Conservation (phyloP, 192 early-diverging fungal genomes). For the Backusella tuberculispora region DNA sequence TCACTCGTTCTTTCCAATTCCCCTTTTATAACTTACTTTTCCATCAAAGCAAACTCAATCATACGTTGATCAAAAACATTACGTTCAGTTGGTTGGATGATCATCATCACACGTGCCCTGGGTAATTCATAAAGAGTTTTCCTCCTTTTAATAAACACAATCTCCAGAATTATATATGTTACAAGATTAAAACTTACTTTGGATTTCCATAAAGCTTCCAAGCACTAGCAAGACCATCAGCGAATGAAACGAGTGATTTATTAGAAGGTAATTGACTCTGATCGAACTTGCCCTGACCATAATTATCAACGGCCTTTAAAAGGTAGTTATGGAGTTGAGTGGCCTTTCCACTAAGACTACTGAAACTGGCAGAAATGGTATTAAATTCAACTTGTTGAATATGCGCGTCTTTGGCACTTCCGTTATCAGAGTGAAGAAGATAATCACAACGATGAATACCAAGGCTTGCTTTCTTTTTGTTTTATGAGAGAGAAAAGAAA, state of each 20-base stretch:
- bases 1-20: not conserved
- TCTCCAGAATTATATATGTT: not conserved
- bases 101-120: slow-evolving; percentile 80
- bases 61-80: slow-evolving; percentile 94
- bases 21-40: slow-evolving; percentile 40
- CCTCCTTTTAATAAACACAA: not conserved
- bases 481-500: too few relatives aligned
- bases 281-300: slow-evolving; percentile 41
- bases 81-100: slow-evolving; percentile 91
- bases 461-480: slow-evolving; percentile 62
- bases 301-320: slow-evolving; percentile 48
- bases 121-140: not conserved
- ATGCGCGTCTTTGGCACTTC: slow-evolving; percentile 45
- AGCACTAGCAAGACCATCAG: slow-evolving; percentile 75
- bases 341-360: slow-evolving; percentile 74
- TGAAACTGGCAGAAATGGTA: slow-evolving; percentile 93
- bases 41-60: slow-evolving; percentile 80
- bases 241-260: slow-evolving; percentile 68
- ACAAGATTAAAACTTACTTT: slow-evolving; percentile 38
- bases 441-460: slow-evolving; percentile 95
- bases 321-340: slow-evolving; percentile 78
- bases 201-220: slow-evolving; percentile 64
- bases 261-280: slow-evolving; percentile 64
- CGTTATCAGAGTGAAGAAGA: slow-evolving; percentile 69
- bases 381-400: slow-evolving; percentile 97